Evolutionary conservation across 2,329 filamentous ascomycete genomes (phyloP), one percentile per base, ranked within the genome.

Genomic region (Tolypocladium amazonense): DNA sequence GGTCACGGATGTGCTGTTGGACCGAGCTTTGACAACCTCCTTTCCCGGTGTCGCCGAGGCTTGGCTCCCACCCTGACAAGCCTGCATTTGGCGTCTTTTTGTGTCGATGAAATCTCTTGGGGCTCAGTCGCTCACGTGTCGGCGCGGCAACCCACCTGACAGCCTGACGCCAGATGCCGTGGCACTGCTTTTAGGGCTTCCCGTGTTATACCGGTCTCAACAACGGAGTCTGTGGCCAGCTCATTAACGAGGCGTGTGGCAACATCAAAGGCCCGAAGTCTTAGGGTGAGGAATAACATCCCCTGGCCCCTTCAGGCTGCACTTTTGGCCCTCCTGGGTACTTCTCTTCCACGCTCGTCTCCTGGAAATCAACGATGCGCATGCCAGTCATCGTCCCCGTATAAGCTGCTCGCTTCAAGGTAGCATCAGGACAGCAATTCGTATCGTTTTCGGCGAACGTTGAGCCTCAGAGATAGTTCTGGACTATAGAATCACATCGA

Each of bases 111-210:
- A 54, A 43, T 25, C 33, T 38, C 45, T 50, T 56, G 41, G 45
- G 57, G 37, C 37, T 55, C 58, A 25, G 12, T 30, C 37, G 30
- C 58, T 61, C 60, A 59, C 60, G 56, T 61, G 57, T 57, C 38
- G 38, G 38, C 33, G 25, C 58, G 54, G 43, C 43, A 57, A 57
- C 39, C 50, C 38, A 57, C 47, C 50, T 52, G 39, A 20, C 23
- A 56, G 60, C 55, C 60, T 39, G 60, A 55, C 38, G 38, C 33
- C 52, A 56, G 35, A 59, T 59, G 60, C 58, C 57, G 60, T 61
- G 50, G n/a, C 55, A 61, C 58, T 56, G 39, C 33, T 35, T 43
- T 39, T 35, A 57, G 45, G 35, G 35, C 45, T 53, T 33, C 37
- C 45, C 43, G 55, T 18, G 57, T 47, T 25, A 33, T 56, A 56